Evolutionary conservation across 768 basidiomycete species (phyloP).

Genomic region (Tricholomella constricta): DNA sequence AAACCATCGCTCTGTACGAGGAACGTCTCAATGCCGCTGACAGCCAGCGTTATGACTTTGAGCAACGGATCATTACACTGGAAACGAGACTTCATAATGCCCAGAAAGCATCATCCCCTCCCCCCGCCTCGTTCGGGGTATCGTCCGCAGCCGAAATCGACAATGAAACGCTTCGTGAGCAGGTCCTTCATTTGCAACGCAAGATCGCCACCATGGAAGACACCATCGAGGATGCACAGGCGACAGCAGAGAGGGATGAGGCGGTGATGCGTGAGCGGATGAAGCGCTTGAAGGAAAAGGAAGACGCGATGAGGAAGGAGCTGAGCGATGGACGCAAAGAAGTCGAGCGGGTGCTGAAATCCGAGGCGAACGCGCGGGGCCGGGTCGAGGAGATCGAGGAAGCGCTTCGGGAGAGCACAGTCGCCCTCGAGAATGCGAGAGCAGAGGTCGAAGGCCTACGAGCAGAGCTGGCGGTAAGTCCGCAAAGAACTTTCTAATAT

Average conservation of each 20-base stretch:
- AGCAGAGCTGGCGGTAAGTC: constrained; percentile 71
- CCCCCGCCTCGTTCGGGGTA: constrained; percentile 34
- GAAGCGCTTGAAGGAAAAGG: constrained; percentile 70
- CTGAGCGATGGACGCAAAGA: constrained; percentile 64
- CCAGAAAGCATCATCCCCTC: constrained; percentile 26
- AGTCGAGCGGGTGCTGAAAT: constrained; percentile 60
- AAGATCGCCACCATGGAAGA: constrained; percentile 81
- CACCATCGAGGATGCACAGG: constrained; percentile 74
- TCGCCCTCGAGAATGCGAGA: constrained; percentile 85
- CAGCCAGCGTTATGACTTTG: constrained; percentile 74
- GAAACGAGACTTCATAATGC: constrained; percentile 43
- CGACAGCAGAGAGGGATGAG: constrained; percentile 76
- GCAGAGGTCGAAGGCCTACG: constrained; percentile 86
- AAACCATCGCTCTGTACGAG: constrained; percentile 95
- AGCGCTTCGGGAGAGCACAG: constrained; percentile 83
- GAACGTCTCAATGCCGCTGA: constrained; percentile 77
- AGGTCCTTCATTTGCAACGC: constrained; percentile 84
- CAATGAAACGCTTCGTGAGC: constrained; percentile 89
- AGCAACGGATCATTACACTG: constrained; percentile 59
- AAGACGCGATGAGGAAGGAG: constrained; percentile 72
- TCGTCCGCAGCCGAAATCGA: constrained; percentile 88
- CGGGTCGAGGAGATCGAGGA: constrained; percentile 87
- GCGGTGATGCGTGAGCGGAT: constrained; percentile 59
- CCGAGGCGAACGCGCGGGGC: constrained; percentile 60
- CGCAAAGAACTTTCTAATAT: background rate